Evolutionary conservation across 2,329 filamentous ascomycete species (phyloP).

Genomic region (Ascochyta koolunga): DNA sequence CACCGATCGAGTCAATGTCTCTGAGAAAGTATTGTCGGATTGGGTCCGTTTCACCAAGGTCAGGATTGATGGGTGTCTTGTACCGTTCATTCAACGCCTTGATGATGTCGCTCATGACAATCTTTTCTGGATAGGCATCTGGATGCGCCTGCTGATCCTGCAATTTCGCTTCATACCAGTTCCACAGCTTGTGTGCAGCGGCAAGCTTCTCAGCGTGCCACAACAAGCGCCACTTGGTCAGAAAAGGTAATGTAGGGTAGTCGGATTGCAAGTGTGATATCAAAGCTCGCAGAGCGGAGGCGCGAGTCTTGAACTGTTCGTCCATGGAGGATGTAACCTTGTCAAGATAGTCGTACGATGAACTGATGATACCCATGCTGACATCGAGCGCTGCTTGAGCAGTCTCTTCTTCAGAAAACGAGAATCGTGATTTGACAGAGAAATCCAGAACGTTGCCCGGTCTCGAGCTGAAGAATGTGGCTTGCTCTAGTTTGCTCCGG

Average conservation of each 20-base stretch:
- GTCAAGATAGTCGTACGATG: conserved; percentile 75
- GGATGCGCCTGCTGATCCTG: conserved; percentile 72
- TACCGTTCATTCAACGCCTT: conserved; percentile 77
- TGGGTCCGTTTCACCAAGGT: conserved; percentile 74
- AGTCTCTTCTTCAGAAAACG: conserved; percentile 73
- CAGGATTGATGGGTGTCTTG: conserved; percentile 69
- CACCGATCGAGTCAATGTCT: conserved; percentile 69
- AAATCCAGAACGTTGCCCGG: conserved; percentile 89
- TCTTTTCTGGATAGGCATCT: conserved; percentile 65
- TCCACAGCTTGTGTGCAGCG: conserved; percentile 80
- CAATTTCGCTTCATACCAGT: conserved; percentile 72
- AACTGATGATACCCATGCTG: conserved; percentile 81
- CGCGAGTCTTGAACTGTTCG: conserved; percentile 76
- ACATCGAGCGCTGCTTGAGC: conserved; percentile 77
- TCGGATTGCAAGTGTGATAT: conserved; percentile 72
- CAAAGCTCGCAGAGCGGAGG: conserved; percentile 75
- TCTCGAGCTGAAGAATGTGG: conserved; percentile 86
- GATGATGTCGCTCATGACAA: conserved; percentile 75
- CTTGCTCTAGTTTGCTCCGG: conserved; percentile 90
- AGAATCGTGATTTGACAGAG: conserved; percentile 67
- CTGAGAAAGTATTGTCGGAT: conserved; percentile 84
- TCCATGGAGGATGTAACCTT: conserved; percentile 77
- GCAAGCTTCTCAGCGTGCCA: conserved; percentile 90
- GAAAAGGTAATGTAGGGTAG: conserved; percentile 67
- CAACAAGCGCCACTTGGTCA: conserved; percentile 79